A percentile compares a stretch with the other conserved stretches of the same genome.
Evolutionary conservation across 352 stramenopile genomes (phyloP).

Genomic region (Pythium pyrilobum): DNA sequence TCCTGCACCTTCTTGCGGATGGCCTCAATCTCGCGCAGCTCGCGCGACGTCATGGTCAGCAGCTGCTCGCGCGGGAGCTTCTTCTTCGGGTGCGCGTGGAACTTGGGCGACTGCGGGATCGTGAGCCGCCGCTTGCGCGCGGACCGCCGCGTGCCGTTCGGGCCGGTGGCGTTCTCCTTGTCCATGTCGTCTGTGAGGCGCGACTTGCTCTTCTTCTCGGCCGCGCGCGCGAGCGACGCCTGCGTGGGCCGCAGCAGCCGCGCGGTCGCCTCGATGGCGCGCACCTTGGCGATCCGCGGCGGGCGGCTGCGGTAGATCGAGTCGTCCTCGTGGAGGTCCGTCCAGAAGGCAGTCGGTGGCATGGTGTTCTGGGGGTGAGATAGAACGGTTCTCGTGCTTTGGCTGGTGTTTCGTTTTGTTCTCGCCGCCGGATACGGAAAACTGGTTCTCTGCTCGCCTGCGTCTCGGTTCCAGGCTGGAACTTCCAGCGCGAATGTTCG

Average conservation of each 20-base stretch:
- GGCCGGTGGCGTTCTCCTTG: constrained; percentile 17
- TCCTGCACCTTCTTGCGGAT: constrained; percentile 51
- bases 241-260: constrained; percentile 55
- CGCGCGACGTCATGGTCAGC: constrained; percentile 66
- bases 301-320: constrained; percentile 40
- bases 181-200: constrained; percentile 32
- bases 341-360: constrained; percentile 25
- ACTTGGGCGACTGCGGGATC: constrained; percentile 66
- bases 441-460: no score
- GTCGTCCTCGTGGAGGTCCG: constrained; percentile 28
- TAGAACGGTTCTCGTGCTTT: neutral
- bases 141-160: constrained; percentile 2
- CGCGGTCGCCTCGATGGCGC: constrained; percentile 49
- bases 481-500: no score
- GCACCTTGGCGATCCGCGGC: constrained; percentile 41
- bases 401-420: neutral
- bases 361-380: constrained; percentile 3
- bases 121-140: constrained; percentile 34
- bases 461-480: no score
- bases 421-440: no score
- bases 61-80: constrained; percentile 25
- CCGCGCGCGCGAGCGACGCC: constrained; percentile 41
- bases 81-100: constrained; percentile 34
- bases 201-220: constrained; percentile 44
- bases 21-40: constrained; percentile 66